phyloP scores from a whole-genome alignment of 2,329 filamentous ascomycete species.

The Pyrenophora seminiperda region DNA sequence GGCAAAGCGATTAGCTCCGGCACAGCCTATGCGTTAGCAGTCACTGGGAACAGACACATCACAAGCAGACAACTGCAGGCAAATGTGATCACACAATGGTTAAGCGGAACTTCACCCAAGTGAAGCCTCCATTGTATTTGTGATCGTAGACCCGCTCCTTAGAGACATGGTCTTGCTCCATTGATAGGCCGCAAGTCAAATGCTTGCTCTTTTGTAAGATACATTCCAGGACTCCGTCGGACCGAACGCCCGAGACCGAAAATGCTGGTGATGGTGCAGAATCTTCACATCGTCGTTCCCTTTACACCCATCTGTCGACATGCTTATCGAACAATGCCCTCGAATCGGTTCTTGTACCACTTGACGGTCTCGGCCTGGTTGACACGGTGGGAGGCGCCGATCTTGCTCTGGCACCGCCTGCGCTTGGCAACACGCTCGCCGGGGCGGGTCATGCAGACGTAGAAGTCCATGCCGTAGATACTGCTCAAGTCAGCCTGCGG shows the following conservation, averaged over 20 bases:
- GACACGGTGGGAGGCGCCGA: slow-evolving; percentile 91
- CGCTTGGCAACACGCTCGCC: slow-evolving; percentile 97
- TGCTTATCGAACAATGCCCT: slow-evolving; percentile 97
- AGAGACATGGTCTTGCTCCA: slow-evolving; percentile 48
- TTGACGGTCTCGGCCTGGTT: slow-evolving; percentile 93
- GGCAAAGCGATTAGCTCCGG: neutral
- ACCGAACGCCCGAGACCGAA: slow-evolving; percentile 47
- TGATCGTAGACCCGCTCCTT: slow-evolving; percentile 47
- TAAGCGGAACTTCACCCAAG: slow-evolving; percentile 63
- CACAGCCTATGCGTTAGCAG: slow-evolving; percentile 4
- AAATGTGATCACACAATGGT: slow-evolving; percentile 58
- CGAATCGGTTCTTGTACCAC: slow-evolving; percentile 97
- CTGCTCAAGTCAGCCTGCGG: slow-evolving; percentile 35
- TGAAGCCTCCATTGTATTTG: slow-evolving; percentile 64
- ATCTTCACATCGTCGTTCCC: slow-evolving; percentile 39
- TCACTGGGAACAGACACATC: slow-evolving; percentile 23
- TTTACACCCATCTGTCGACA: slow-evolving; percentile 28
- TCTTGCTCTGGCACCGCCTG: slow-evolving; percentile 82
- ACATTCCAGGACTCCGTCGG: slow-evolving; percentile 49
- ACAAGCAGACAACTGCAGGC: slow-evolving; percentile 25
- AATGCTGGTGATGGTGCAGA: slow-evolving; percentile 46
- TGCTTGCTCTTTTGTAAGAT: slow-evolving; percentile 50
- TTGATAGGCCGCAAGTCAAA: slow-evolving; percentile 54
- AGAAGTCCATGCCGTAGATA: slow-evolving; percentile 90
- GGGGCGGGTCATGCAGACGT: slow-evolving; percentile 99